A percentile compares a stretch with the other conserved stretches of the same genome.
phyloP scores from a whole-genome alignment of 768 basidiomycete species.

The Agaricus sinodeliciosus region DNA sequence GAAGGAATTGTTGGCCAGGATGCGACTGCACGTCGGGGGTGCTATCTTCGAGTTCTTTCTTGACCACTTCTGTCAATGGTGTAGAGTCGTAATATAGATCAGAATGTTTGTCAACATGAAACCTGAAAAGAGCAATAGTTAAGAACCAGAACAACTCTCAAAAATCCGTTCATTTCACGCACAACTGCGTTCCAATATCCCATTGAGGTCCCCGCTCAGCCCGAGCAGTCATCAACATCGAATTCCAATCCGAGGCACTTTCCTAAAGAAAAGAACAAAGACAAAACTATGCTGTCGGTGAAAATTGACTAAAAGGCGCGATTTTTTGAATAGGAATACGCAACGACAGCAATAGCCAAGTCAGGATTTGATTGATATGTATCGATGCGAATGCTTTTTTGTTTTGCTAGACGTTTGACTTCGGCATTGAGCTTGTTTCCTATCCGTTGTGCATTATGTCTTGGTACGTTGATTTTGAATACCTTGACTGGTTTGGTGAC shows the following conservation, averaged over 20 bases:
- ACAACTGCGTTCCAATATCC: constrained; percentile 87
- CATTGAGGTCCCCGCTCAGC: constrained; percentile 82
- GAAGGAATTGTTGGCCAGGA: constrained; percentile 22
- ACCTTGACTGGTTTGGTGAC: constrained; percentile 43
- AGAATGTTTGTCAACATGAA: constrained; percentile 68
- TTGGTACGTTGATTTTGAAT: constrained; percentile 62
- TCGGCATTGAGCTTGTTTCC: constrained; percentile 55
- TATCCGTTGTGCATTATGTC: constrained; percentile 69
- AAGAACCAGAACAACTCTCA: not conserved
- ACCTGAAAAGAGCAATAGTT: constrained; percentile 32
- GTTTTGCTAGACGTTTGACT: constrained; percentile 48
- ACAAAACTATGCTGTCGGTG: not conserved
- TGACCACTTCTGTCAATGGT: constrained; percentile 46
- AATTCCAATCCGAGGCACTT: constrained; percentile 84
- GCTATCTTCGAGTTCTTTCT: constrained; percentile 36
- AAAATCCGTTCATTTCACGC: constrained; percentile 21
- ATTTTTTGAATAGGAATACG: constrained; percentile 21
- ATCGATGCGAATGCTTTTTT: constrained; percentile 44
- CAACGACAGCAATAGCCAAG: constrained; percentile 59
- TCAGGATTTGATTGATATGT: constrained; percentile 59
- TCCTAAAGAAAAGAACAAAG: constrained; percentile 38
- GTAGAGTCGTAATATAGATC: constrained; percentile 71
- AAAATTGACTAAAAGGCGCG: not conserved
- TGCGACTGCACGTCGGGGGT: constrained; percentile 21
- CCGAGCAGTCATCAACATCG: constrained; percentile 67